Evolutionary conservation across 1,139 yeast genomes (phyloP).

Genomic region (Spencermartinsiella ligniputridi): DNA sequence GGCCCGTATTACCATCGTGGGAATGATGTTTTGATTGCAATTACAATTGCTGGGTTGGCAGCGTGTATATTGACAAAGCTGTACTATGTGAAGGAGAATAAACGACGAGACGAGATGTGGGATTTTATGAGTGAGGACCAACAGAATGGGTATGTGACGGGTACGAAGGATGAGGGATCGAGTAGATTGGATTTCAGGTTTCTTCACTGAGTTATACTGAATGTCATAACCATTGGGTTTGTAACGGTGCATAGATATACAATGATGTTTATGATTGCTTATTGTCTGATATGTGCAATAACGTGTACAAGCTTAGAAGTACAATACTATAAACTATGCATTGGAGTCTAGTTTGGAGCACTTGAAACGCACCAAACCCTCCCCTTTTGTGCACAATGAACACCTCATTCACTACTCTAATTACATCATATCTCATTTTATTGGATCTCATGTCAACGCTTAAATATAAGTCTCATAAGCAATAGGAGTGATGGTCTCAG

Average conservation of each 20-base stretch:
- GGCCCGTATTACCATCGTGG: constrained; percentile 57
- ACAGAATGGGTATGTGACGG: constrained; percentile 40
- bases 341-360: too few species aligned
- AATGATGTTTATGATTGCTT: too few species aligned
- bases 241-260: too few species aligned
- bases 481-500: constrained; percentile 98
- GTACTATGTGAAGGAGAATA: constrained; percentile 48
- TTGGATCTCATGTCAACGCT: too few species aligned
- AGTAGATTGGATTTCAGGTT: constrained; percentile 51
- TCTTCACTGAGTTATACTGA: constrained; percentile 27
- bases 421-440: too few species aligned
- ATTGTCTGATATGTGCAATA: too few species aligned
- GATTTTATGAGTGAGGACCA: constrained; percentile 44
- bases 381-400: too few species aligned
- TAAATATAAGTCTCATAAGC: constrained; percentile 99
- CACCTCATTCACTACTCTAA: too few species aligned
- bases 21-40: constrained; percentile 42
- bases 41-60: constrained; percentile 31
- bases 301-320: too few species aligned
- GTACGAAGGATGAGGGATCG: constrained; percentile 49
- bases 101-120: constrained; percentile 46
- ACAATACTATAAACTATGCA: too few species aligned
- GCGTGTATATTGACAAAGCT: constrained; percentile 19
- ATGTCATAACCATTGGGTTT: too few species aligned
- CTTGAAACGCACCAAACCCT: too few species aligned